Conservation (phyloP, 495 filamentous ascomycete genomes). For the Xylaria nigripes region DNA sequence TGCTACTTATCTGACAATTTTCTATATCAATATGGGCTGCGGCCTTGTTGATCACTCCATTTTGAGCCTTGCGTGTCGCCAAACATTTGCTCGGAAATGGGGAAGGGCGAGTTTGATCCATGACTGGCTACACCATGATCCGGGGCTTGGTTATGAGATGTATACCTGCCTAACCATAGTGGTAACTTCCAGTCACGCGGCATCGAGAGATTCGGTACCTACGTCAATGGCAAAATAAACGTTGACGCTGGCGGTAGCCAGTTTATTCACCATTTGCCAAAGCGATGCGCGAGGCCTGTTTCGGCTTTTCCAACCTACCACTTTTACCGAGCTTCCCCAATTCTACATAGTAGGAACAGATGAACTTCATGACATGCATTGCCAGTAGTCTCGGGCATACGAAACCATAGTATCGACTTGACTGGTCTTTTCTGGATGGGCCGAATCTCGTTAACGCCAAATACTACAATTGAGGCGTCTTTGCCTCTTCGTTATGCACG, state of each 20-base stretch:
- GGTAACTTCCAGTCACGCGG: neutral
- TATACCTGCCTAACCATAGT: neutral
- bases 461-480: conserved; percentile 74
- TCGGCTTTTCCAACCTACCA: conserved; percentile 29
- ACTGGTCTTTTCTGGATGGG: conserved; percentile 41
- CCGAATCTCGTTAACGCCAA: conserved; percentile 76
- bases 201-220: neutral
- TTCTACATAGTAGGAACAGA: conserved; percentile 43
- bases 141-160: no score
- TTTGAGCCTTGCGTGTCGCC: no score
- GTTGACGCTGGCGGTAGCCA: neutral
- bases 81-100: no score
- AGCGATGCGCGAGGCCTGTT: conserved; percentile 29
- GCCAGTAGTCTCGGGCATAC: conserved; percentile 32
- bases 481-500: conserved; percentile 28
- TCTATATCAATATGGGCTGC: no score
- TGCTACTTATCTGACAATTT: no score
- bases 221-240: neutral
- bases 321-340: conserved; percentile 32
- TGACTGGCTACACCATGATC: no score
- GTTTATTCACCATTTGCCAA: conserved; percentile 26
- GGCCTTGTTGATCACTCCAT: no score
- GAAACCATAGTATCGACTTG: conserved; percentile 40
- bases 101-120: no score
- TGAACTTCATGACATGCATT: conserved; percentile 47